Percentiles rank a stretch among this genome's conserved stretches.
Conservation (phyloP, 2,329 filamentous ascomycete species). For the Zasmidium cellare region DNA sequence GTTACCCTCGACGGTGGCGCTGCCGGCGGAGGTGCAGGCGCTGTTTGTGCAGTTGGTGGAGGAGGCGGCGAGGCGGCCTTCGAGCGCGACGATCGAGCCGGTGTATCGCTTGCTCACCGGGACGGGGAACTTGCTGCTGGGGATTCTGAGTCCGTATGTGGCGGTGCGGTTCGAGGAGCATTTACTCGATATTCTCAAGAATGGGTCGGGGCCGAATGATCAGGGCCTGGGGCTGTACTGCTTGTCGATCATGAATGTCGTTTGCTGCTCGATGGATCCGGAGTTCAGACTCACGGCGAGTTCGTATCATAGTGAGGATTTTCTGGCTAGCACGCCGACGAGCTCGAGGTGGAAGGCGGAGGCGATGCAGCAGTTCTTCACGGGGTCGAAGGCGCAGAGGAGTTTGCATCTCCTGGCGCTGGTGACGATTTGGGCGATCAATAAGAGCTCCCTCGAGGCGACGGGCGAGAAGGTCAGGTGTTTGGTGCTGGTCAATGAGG, state of each 20-base stretch:
- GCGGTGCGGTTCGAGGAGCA: slow-evolving; percentile 33
- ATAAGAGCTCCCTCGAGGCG: slow-evolving; percentile 15
- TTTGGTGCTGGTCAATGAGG: slow-evolving; percentile 29
- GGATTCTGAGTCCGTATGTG: slow-evolving; percentile 27
- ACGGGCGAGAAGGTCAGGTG: slow-evolving; percentile 25
- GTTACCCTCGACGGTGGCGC: slow-evolving; percentile 28
- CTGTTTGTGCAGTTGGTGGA: slow-evolving; percentile 35
- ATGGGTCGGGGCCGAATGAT: slow-evolving; percentile 26
- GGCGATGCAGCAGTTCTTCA: slow-evolving; percentile 36
- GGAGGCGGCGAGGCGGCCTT: slow-evolving; percentile 29
- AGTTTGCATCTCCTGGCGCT: slow-evolving; percentile 37
- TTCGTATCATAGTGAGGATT: slow-evolving; percentile 32
- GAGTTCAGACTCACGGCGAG: slow-evolving; percentile 21
- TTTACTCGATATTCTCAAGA: slow-evolving; percentile 34
- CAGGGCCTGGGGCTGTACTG: slow-evolving; percentile 37
- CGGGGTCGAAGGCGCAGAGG: slow-evolving; percentile 33
- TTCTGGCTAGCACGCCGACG: slow-evolving; percentile 30
- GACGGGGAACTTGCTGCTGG: slow-evolving; percentile 31
- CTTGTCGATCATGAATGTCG: slow-evolving; percentile 37
- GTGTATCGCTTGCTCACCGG: slow-evolving; percentile 35
- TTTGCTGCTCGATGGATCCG: slow-evolving; percentile 25
- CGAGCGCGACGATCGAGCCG: slow-evolving; percentile 28
- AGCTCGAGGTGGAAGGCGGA: slow-evolving; percentile 30
- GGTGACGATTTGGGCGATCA: slow-evolving; percentile 33
- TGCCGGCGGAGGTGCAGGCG: slow-evolving; percentile 35